Conservation (phyloP, 129 eudicot species). For the Mikania micrantha region DNA sequence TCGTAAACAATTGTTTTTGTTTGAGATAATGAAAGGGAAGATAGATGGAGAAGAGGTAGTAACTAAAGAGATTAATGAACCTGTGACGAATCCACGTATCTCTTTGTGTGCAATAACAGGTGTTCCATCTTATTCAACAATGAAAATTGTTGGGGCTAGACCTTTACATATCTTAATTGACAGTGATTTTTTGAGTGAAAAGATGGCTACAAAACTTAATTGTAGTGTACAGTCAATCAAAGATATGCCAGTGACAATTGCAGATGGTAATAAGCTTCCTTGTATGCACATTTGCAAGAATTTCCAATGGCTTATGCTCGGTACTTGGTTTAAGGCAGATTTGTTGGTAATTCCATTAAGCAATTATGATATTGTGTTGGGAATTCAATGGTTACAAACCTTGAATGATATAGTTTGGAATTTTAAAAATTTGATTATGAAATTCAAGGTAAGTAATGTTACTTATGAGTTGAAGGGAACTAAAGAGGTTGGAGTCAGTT, state of each 20-base stretch:
- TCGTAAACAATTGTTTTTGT: no score
- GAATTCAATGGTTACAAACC: neutral
- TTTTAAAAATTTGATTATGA: neutral
- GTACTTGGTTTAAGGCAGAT: neutral
- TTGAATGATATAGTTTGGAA: neutral
- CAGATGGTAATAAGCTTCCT: neutral
- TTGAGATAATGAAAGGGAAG: no score
- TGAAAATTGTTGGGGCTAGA: neutral
- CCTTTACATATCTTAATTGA: neutral
- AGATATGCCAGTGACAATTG: neutral
- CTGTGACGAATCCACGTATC: neutral
- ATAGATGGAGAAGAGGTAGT: no score
- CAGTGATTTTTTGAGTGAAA: neutral
- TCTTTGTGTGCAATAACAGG: neutral
- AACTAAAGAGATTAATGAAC: neutral
- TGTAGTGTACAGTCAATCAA: neutral
- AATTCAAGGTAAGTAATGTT: neutral
- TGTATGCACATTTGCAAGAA: neutral
- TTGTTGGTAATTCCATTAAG: neutral
- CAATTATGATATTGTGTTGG: neutral
- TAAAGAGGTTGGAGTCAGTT: no score
- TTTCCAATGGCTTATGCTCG: neutral
- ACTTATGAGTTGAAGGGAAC: neutral
- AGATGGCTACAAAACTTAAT: no score
- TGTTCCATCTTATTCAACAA: neutral